Percentiles rank a stretch among this genome's conserved stretches.
Evolutionary conservation across 192 early-diverging fungal species (phyloP).

Genomic region (Dissophora ornata): DNA sequence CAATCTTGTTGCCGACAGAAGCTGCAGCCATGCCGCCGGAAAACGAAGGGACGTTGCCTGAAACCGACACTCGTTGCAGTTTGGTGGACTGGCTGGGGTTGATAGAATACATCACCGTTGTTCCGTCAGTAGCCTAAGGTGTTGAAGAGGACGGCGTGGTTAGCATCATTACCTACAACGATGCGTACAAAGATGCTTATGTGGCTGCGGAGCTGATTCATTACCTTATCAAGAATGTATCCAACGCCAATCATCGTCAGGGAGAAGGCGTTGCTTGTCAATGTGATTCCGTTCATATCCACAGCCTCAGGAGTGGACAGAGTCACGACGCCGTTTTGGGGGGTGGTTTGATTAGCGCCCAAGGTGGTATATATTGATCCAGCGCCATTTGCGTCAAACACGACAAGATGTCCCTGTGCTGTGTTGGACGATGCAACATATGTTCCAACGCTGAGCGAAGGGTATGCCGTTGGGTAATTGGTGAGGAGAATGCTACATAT

Average conservation of each 20-base stretch:
- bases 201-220: too few relatives aligned
- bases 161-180: too few relatives aligned
- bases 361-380: constrained; percentile 23
- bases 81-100: constrained; percentile 25
- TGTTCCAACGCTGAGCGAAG: constrained; percentile 24
- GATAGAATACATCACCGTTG: constrained; percentile 32
- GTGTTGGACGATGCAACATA: constrained; percentile 17
- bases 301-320: constrained; percentile 17
- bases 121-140: constrained; percentile 29
- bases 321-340: constrained; percentile 1
- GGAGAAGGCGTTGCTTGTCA: constrained; percentile 26
- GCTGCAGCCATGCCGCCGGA: constrained; percentile 9
- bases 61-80: constrained; percentile 1
- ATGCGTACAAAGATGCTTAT: too few relatives aligned
- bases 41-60: constrained; percentile 34
- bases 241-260: constrained; percentile 28
- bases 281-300: constrained; percentile 21
- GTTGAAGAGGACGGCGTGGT: too few relatives aligned
- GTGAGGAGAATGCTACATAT: constrained; percentile 6
- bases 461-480: constrained; percentile 2
- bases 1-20: constrained; percentile 8
- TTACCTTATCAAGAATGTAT: constrained; percentile 42
- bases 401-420: constrained; percentile 21
- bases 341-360: not conserved
- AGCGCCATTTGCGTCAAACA: constrained; percentile 21